Percentiles rank a stretch among this genome's conserved stretches.
phyloP scores from a whole-genome alignment of 2,329 filamentous ascomycete genomes.

The Monosporascus sp. region DNA sequence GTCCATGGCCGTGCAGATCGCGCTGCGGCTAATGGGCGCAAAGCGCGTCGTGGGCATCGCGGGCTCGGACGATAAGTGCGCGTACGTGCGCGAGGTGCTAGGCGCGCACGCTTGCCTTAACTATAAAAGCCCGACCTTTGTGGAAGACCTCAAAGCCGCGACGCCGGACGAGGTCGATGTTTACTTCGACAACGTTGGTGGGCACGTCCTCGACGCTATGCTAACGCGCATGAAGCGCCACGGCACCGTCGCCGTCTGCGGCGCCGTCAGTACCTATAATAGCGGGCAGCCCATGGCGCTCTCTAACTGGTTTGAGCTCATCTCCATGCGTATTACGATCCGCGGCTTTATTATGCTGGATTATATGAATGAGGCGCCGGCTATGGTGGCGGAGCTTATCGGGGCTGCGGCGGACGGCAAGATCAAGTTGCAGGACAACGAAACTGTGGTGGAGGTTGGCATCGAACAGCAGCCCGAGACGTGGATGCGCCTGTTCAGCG shows the following conservation, averaged over 20 bases:
- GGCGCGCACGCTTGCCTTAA: constrained; percentile 50
- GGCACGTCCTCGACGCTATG: constrained; percentile 40
- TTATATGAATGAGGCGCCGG: constrained; percentile 23
- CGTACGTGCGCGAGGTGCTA: constrained; percentile 39
- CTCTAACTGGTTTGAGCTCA: constrained; percentile 38
- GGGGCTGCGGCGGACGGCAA: constrained; percentile 18
- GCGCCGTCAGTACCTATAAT: constrained; percentile 38
- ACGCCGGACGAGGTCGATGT: constrained; percentile 46
- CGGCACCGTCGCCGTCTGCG: constrained; percentile 37
- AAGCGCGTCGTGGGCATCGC: constrained; percentile 47
- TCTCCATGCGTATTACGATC: constrained; percentile 34
- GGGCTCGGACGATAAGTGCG: constrained; percentile 46
- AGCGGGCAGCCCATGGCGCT: constrained; percentile 23
- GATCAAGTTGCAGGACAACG: constrained; percentile 15
- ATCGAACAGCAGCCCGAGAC: constrained; percentile 23
- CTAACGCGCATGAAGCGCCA: constrained; percentile 33
- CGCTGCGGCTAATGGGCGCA: constrained; percentile 40
- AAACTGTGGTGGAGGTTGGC: constrained; percentile 20
- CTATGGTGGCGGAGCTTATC: constrained; percentile 18
- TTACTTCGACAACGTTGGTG: constrained; percentile 47
- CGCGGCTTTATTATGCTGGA: constrained; percentile 39
- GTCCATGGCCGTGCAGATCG: constrained; percentile 46
- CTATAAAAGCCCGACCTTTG: constrained; percentile 44
- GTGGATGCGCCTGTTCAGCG: constrained; percentile 23
- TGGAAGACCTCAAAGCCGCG: constrained; percentile 37